Base-by-base conservation (phyloP, 208 protist species). In the Leishmania guyanensis region DNA sequence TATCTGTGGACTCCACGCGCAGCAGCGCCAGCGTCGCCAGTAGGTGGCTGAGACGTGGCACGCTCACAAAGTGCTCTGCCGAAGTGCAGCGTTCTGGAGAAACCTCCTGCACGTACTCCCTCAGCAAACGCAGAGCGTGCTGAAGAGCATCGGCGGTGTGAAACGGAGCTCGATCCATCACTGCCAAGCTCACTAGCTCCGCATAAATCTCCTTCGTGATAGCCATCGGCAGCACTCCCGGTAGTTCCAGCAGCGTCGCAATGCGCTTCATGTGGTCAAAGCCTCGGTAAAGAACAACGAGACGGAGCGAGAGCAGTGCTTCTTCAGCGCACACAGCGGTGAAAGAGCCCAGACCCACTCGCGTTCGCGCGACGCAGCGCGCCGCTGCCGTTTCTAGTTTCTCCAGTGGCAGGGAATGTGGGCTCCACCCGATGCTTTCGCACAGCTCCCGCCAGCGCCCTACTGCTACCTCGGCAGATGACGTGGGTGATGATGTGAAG, bases 371-470 rank as follows among this genome's bases (percentile, higher is more conserved):
- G 5, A 86, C 87, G 16, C 78, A 60, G 76, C 86, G 77, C 91
- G 83, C 58, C 16, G 84, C 68, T 36, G 82, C 82, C 51, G 69
- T 62, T 46, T 85, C 82, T 0, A 85, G 12, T 6, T 64, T 48
- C n/a, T 94, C 87, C 43, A 89, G 77, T 16, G 92, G 89, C 58
- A 94, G 54, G 50, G 81, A 84, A 58, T 81, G 80, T 17, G 71
- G n/a, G 71, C 92, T 95, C 92, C 92, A 95, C 72, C 90, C 89
- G 43, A 94, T 68, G 43, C 78, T 83, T 68, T 87, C 82, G 74
- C 92, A 95, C 58, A 93, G 74, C 29, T 70, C 66, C 0, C 60
- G 54, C 92, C 92, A 95, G 36, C 73, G 76, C 69, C 69, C 83
- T 58, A 29, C 77, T 16, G 82, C 77, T 64, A 73, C 68, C 64